phyloP scores from a whole-genome alignment of 768 basidiomycete species.

The Agrocybe praecox region DNA sequence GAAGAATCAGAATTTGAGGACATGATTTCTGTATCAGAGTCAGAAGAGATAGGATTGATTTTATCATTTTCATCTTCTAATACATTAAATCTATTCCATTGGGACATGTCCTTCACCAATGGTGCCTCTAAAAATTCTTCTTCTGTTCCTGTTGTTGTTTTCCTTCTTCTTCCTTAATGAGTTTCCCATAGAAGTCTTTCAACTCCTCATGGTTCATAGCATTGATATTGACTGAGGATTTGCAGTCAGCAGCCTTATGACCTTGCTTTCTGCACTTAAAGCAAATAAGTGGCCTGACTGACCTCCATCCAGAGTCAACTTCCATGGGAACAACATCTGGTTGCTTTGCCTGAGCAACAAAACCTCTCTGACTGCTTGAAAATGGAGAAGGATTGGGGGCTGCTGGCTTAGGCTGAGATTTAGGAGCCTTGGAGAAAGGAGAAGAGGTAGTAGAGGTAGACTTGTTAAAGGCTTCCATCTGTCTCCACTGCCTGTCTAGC shows the following conservation, averaged over 20 bases:
- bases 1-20: not conserved
- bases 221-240: constrained; percentile 1
- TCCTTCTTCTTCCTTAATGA: not conserved
- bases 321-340: constrained; percentile 6
- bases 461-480: not conserved
- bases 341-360: not conserved
- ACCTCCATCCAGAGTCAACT: constrained; percentile 2
- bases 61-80: constrained; percentile 2
- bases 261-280: constrained; percentile 6
- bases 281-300: constrained; percentile 1
- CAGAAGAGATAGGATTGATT: not conserved
- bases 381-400: not conserved
- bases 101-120: constrained; percentile 13
- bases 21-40: constrained; percentile 1
- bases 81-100: constrained; percentile 3
- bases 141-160: not conserved
- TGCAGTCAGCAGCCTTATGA: constrained; percentile 5
- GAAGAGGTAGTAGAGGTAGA: not conserved
- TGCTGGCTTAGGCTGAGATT: not conserved
- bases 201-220: not conserved
- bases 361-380: not conserved
- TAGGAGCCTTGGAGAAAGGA: not conserved
- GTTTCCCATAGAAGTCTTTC: not conserved
- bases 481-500: not conserved
- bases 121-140: constrained; percentile 8